Evolutionary conservation across 1,284 basidiomycete species (phyloP).

Genomic region (Tylopilus orsonianus): DNA sequence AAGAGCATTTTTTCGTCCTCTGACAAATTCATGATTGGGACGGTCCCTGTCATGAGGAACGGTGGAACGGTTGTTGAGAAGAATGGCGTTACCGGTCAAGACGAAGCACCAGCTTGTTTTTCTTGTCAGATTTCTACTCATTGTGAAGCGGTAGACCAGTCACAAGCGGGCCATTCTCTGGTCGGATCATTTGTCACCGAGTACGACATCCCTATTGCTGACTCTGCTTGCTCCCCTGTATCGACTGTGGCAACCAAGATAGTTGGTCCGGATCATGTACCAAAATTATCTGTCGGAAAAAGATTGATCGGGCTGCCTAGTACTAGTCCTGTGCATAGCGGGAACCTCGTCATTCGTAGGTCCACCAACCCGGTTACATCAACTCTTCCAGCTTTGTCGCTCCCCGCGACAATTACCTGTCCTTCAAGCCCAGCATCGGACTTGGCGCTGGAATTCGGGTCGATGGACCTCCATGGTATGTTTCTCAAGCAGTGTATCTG

Average conservation of each 20-base stretch:
- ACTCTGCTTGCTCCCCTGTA: slow-evolving; percentile 1
- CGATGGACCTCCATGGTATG: slow-evolving; percentile 31
- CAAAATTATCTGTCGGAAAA: slow-evolving; percentile 7
- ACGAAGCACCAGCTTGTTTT: not conserved
- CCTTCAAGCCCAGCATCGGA: slow-evolving; percentile 22
- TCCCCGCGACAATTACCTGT: not conserved
- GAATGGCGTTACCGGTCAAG: not conserved
- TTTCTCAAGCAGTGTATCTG: slow-evolving; percentile 7
- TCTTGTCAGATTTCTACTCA: not conserved
- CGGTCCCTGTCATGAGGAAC: not conserved
- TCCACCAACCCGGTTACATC: not conserved
- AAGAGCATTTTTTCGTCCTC: slow-evolving; percentile 35
- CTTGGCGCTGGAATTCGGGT: slow-evolving; percentile 22
- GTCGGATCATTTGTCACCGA: slow-evolving; percentile 21
- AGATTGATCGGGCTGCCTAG: slow-evolving; percentile 11
- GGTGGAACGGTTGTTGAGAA: not conserved
- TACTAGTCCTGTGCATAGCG: slow-evolving; percentile 16
- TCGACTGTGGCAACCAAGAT: not conserved
- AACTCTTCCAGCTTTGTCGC: slow-evolving; percentile 7
- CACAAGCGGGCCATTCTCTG: not conserved
- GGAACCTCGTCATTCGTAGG: not conserved
- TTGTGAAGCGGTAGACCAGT: not conserved
- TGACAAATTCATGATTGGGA: slow-evolving; percentile 26
- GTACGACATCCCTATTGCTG: slow-evolving; percentile 16
- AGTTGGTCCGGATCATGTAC: not conserved